Percentiles rank a stretch among this genome's conserved stretches.
phyloP scores from a whole-genome alignment of 768 basidiomycete species.

The Kwoniella europaea region DNA sequence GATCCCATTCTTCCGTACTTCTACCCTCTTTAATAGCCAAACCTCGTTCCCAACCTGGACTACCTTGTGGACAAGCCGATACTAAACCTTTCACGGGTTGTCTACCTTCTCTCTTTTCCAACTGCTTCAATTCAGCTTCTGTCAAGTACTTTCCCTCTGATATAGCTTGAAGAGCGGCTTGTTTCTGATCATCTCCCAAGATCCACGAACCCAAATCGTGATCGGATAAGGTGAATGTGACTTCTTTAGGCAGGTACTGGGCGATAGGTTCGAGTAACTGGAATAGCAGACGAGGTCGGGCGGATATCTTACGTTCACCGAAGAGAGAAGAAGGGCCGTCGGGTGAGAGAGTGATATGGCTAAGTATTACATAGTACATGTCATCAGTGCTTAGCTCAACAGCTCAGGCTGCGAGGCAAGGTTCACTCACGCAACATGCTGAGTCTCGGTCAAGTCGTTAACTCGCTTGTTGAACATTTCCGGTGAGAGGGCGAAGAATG shows the following conservation, averaged over 20 bases:
- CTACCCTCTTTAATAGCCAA: conserved; percentile 20
- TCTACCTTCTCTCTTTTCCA: conserved; percentile 49
- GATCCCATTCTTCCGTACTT: conserved; percentile 2
- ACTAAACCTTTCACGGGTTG: conserved; percentile 30
- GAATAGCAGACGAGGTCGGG: conserved; percentile 47
- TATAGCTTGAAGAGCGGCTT: conserved; percentile 36
- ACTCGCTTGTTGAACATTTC: conserved; percentile 54
- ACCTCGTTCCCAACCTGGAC: conserved; percentile 34
- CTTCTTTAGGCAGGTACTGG: conserved; percentile 37
- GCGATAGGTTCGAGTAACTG: conserved; percentile 47
- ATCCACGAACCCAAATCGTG: conserved; percentile 56
- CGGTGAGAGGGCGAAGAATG: conserved; percentile 78
- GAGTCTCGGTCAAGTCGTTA: conserved; percentile 28
- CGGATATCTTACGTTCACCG: conserved; percentile 37
- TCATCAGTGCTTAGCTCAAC: background rate
- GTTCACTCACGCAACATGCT: conserved; percentile 44
- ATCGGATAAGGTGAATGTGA: conserved; percentile 51
- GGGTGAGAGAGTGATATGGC: conserved; percentile 47
- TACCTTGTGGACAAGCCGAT: conserved; percentile 51
- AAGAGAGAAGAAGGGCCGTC: conserved; percentile 26
- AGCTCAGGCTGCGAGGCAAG: background rate
- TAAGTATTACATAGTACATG: conserved; percentile 8
- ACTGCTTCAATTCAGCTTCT: conserved; percentile 38
- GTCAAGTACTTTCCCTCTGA: conserved; percentile 37
- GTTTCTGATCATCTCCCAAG: conserved; percentile 47